phyloP scores from a whole-genome alignment of 106 monocot species.

The Dioscorea zingiberensis region DNA sequence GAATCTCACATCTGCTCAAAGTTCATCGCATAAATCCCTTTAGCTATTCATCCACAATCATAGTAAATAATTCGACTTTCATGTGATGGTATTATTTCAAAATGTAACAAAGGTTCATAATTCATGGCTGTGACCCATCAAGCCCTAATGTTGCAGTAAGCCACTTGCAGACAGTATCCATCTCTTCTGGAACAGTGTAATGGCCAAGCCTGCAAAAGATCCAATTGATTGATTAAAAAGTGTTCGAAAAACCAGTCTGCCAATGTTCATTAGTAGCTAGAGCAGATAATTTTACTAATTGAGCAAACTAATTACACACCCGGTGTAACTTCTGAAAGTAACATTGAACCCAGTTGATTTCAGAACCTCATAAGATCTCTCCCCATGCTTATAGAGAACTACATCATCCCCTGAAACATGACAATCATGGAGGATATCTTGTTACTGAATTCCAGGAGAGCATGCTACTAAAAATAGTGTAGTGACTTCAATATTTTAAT shows the following conservation, averaged over 20 bases:
- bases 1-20: background rate
- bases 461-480: too few relatives aligned
- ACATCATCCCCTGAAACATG: slow-evolving; percentile 71
- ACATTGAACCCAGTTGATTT: slow-evolving; percentile 54
- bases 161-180: slow-evolving; percentile 90
- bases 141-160: slow-evolving; percentile 55
- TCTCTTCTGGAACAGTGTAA: slow-evolving; percentile 88
- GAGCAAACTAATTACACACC: slow-evolving; percentile 17
- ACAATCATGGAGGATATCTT: background rate
- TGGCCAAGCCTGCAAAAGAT: slow-evolving; percentile 70
- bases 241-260: too few relatives aligned
- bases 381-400: slow-evolving; percentile 62
- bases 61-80: background rate
- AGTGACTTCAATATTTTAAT: too few relatives aligned
- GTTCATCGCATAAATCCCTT: background rate
- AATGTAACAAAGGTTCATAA: background rate
- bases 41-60: slow-evolving; percentile 7
- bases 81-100: slow-evolving; percentile 6
- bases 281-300: too few relatives aligned
- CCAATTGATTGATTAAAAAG: background rate
- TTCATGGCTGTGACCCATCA: slow-evolving; percentile 24
- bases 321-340: slow-evolving; percentile 51
- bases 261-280: too few relatives aligned
- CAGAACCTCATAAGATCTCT: slow-evolving; percentile 46
- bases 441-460: too few relatives aligned